Percentiles rank a stretch among this genome's conserved stretches.
phyloP scores from a whole-genome alignment of 148 eudicot species.

The Cornus florida region DNA sequence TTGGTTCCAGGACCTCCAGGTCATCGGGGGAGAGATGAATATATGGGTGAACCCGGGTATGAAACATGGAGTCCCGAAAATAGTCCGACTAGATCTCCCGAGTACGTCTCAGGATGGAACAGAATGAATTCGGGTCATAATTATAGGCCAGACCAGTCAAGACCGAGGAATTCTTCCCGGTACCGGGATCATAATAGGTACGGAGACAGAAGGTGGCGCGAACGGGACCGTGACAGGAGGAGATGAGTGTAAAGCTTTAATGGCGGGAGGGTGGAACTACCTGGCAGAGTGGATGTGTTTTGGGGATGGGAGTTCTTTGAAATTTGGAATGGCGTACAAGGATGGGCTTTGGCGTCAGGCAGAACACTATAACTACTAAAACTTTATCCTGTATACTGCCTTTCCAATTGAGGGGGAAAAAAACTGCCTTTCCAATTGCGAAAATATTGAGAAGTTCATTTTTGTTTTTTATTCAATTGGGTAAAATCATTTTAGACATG shows the following conservation, averaged over 20 bases:
- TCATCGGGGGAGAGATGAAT: slow-evolving; percentile 29
- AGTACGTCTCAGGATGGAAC: slow-evolving; percentile 27
- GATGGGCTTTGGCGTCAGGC: not conserved
- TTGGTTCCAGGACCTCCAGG: slow-evolving; percentile 27
- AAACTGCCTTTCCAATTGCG: not conserved
- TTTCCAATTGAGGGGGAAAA: too few relatives aligned
- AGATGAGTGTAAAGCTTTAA: slow-evolving; percentile 26
- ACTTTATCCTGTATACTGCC: not conserved
- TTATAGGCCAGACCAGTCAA: slow-evolving; percentile 46
- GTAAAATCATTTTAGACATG: not conserved
- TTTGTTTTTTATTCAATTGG: too few relatives aligned
- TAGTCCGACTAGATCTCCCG: slow-evolving; percentile 46
- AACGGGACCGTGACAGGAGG: slow-evolving; percentile 31
- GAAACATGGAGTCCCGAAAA: slow-evolving; percentile 70
- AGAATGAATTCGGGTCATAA: slow-evolving; percentile 30
- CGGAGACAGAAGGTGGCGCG: slow-evolving; percentile 42
- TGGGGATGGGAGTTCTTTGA: too few relatives aligned
- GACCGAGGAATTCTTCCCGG: slow-evolving; percentile 38
- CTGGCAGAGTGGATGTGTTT: too few relatives aligned
- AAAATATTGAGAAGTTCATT: too few relatives aligned
- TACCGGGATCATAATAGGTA: slow-evolving; percentile 37
- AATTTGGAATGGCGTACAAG: too few relatives aligned
- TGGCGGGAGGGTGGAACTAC: too few relatives aligned
- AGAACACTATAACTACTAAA: not conserved
- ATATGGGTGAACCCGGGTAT: slow-evolving; percentile 17